Base-by-base conservation (phyloP, 768 basidiomycete species). In the Floccularia luteovirens region DNA sequence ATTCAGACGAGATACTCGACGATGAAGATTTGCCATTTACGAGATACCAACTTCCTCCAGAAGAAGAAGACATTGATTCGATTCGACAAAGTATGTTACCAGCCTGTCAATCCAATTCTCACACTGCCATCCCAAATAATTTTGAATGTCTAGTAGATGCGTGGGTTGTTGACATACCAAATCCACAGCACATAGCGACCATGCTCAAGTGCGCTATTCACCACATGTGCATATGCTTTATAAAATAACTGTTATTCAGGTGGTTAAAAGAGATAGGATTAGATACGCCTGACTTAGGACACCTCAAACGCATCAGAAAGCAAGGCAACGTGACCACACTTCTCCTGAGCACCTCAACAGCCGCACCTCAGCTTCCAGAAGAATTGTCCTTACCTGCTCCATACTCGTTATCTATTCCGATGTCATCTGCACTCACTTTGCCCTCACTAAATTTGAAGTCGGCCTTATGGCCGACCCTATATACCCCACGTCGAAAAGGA, bases 381-480 rank as follows among this genome's bases (percentile, higher is more conserved):
- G 63, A 67, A 14, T 53, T 78, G 1, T 48, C 56, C n/a, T 59
- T 82, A 2, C 54, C 67, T 0, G 43, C 54, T 23, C 83, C 84
- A 1, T 83, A 82, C 56, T 57, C 63, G 11, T 48, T 77, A 8
- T 48, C 62, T 1, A 86, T 92, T 1, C 91, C 93, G 1, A 58
- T 63, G 22, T 67, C 71, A 11, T 69, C 79, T 8, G 90, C 90
- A 0, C 63, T 82, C 3, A 90, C 88, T 0, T 63, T 63, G 0
- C 66, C 68, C 11, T 84, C 90, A 5, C 64, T 90, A 16, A 55
- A 59, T 31, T 55, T 77, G 24, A 92, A 93, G 60, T 71, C 74
- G 27, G 57, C 71, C 1, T 60, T 88, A n/a, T 98, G 94, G 94
- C 94, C 94, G 5, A 87, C 86, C 8, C 61, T 79, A 11, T 90